phyloP scores from a whole-genome alignment of 805 yeast species.

The Groenewaldozyma tartarivorans region DNA sequence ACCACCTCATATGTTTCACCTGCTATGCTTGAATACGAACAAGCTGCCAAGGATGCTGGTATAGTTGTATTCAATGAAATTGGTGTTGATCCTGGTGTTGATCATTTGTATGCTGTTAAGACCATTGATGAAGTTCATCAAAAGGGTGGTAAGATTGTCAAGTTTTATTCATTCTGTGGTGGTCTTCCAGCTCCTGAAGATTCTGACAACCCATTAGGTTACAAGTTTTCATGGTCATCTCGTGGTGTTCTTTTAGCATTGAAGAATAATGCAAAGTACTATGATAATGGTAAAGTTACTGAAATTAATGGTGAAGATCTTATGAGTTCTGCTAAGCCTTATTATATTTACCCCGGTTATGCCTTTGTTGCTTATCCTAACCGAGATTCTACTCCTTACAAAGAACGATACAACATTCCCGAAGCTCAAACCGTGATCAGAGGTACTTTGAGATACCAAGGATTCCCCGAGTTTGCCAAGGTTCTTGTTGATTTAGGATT shows the following conservation, averaged over 20 bases:
- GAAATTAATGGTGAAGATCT: conserved; percentile 78
- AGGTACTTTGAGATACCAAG: conserved; percentile 96
- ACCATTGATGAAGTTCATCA: conserved; percentile 94
- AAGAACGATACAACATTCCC: conserved; percentile 86
- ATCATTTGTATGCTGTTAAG: conserved; percentile 96
- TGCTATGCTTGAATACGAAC: conserved; percentile 77
- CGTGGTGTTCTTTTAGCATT: conserved; percentile 95
- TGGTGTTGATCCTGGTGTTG: conserved; percentile 98
- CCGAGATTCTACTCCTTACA: conserved; percentile 93
- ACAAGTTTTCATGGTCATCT: conserved; percentile 98
- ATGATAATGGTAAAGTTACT: conserved; percentile 74
- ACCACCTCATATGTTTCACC: conserved; percentile 97
- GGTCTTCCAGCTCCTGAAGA: conserved; percentile 98
- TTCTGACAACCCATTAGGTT: conserved; percentile 96
- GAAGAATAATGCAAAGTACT: conserved; percentile 87
- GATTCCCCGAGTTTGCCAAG: conserved; percentile 96
- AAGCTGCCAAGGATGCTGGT: conserved; percentile 82
- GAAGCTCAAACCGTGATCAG: conserved; percentile 96
- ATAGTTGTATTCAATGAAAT: conserved; percentile 97
- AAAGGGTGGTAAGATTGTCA: conserved; percentile 82
- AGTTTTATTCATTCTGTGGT: conserved; percentile 96
- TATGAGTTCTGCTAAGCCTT: conserved; percentile 92
- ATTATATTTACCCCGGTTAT: conserved; percentile 91
- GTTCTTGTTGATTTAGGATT: conserved; percentile 91
- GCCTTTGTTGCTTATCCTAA: conserved; percentile 94